Evolutionary conservation across 495 filamentous ascomycete genomes (phyloP), one percentile per base, ranked within the genome.

Genomic region (Sporormia fimetaria): DNA sequence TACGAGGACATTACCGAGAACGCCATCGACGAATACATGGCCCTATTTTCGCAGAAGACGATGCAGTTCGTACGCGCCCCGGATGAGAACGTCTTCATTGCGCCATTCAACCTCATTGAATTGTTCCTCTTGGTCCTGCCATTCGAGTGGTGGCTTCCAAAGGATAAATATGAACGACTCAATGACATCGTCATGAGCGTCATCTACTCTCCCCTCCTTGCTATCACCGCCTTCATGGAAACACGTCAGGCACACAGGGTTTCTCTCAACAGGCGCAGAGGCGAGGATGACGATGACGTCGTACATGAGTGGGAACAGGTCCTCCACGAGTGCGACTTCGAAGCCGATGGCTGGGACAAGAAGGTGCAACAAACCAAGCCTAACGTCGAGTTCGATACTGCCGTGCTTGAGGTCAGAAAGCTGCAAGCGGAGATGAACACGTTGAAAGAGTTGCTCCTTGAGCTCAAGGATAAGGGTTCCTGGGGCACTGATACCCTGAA

Each of bases 41-140:
- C 86, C 0, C 74, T 93, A 20, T 65, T 62, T 47, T 85, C 84
- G 1, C 83, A 88, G 45, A 93, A 94, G 57, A 94, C 87, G 1
- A 83, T 95, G 67, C 81, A 87, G 52, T 98, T 94, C 52, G 83
- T 96, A 6, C 84, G 92, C 23, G 92, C 90, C 0, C 90, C 90
- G 0, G 90, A 96, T 52, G 92, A 96, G 60, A 95, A 98, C 51
- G 90, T 98, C 31, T 98, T 88, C 61, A 92, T 98, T 41, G 76
- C 90, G 9, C 63, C 90, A 0, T 85, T 96, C 63, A 98, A 98
- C 57, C 71, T 98, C 7, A 73, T 98, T 35, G 90, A 96, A 56
- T 76, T 95, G 11, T 69, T 94, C 51, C 66, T 70, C 31, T 63
- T 95, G 2, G 68, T 85, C 34, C 50, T 87, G 2, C 86, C 87